Percentiles rank a stretch among this genome's conserved stretches.
Conservation (phyloP, 805 yeast species). For the Yarrowia deformans region DNA sequence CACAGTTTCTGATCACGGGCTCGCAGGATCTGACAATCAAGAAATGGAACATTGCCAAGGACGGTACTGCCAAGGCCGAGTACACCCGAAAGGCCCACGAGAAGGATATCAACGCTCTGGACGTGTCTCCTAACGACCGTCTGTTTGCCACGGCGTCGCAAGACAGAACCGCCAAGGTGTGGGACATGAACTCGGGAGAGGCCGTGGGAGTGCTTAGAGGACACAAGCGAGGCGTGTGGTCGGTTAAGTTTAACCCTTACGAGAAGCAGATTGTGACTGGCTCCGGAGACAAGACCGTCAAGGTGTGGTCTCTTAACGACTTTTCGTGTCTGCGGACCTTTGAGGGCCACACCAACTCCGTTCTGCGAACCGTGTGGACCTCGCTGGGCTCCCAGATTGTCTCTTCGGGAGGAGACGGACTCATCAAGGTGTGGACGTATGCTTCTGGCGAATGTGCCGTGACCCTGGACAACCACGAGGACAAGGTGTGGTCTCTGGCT, state of each 20-base stretch:
- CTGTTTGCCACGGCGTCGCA: constrained; percentile 92
- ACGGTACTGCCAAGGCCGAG: constrained; percentile 58
- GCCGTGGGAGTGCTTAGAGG: constrained; percentile 83
- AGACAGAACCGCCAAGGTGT: constrained; percentile 88
- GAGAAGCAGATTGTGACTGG: constrained; percentile 79
- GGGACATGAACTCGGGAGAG: constrained; percentile 90
- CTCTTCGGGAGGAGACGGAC: constrained; percentile 91
- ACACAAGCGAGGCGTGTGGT: constrained; percentile 96
- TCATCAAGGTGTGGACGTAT: constrained; percentile 88
- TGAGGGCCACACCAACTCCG: constrained; percentile 94
- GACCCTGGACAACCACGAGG: constrained; percentile 89
- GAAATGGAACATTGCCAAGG: constrained; percentile 68
- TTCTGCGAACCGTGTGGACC: constrained; percentile 79
- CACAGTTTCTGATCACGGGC: constrained; percentile 80
- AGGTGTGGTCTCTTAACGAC: constrained; percentile 86
- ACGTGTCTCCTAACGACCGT: constrained; percentile 88
- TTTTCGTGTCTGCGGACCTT: constrained; percentile 79
- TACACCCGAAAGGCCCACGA: constrained; percentile 97
- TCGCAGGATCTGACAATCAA: constrained; percentile 85
- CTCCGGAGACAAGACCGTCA: constrained; percentile 91
- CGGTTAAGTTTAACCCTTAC: constrained; percentile 77
- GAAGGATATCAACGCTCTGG: constrained; percentile 90
- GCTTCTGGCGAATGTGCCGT: constrained; percentile 77
- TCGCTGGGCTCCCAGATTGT: constrained; percentile 69
- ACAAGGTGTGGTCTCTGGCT: constrained; percentile 92